phyloP scores from a whole-genome alignment of 164 flowering plant species.

The Tetrastigma voinierianum region DNA sequence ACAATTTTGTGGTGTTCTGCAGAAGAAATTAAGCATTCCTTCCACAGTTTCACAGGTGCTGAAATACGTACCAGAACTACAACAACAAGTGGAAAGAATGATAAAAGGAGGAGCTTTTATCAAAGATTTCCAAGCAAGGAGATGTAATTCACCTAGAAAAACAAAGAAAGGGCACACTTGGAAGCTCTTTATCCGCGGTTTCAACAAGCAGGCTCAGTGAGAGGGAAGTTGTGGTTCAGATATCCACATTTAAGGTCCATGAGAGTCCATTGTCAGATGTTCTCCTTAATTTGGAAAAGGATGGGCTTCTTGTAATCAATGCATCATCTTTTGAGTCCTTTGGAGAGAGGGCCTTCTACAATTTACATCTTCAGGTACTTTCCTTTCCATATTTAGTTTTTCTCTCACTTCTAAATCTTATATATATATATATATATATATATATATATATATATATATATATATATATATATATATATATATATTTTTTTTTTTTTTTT shows the following conservation, averaged over 20 bases:
- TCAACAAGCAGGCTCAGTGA: constrained; percentile 36
- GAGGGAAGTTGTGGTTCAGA: constrained; percentile 46
- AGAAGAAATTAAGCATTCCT: constrained; percentile 68
- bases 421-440: no score
- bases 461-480: background rate
- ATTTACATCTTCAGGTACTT: constrained; percentile 56
- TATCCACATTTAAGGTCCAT: constrained; percentile 22
- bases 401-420: background rate
- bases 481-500: background rate
- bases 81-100: constrained; percentile 48
- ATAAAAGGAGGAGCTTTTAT: constrained; percentile 37
- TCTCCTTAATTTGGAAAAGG: constrained; percentile 40
- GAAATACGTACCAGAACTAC: constrained; percentile 67
- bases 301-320: constrained; percentile 41
- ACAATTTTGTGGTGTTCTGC: constrained; percentile 6
- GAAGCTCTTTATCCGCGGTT: constrained; percentile 14
- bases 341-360: constrained; percentile 43
- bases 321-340: constrained; percentile 45
- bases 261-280: constrained; percentile 35
- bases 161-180: background rate
- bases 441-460: background rate
- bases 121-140: constrained; percentile 23
- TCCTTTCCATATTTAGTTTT: background rate
- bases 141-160: constrained; percentile 3
- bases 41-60: constrained; percentile 44